phyloP scores from a whole-genome alignment of 495 filamentous ascomycete genomes.

The Penicillium nucicola region DNA sequence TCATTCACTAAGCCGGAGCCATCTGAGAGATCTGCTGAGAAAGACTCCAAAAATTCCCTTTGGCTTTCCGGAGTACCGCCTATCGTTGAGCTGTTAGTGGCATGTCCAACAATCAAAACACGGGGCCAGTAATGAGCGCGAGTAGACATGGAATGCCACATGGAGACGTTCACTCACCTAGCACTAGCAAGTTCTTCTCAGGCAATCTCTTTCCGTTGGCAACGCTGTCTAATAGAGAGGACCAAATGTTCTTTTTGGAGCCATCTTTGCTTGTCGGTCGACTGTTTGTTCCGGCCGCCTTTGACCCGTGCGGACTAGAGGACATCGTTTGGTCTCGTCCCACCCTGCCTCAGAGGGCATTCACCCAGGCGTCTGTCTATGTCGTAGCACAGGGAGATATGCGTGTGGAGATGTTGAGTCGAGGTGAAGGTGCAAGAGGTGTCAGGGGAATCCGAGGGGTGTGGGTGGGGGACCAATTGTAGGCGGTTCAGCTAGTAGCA shows the following conservation, averaged over 20 bases:
- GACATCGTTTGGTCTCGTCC: constrained; percentile 42
- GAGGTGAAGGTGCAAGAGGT: constrained; percentile 10
- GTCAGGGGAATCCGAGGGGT: constrained; percentile 23
- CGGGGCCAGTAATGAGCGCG: neutral
- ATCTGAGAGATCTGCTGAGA: constrained; percentile 59
- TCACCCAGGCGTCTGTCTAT: constrained; percentile 19
- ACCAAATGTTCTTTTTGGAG: constrained; percentile 89
- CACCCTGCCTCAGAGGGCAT: constrained; percentile 35
- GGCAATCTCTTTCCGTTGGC: constrained; percentile 87
- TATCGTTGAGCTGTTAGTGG: constrained; percentile 33
- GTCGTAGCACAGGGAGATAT: neutral
- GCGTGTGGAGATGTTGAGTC: constrained; percentile 5
- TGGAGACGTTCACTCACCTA: constrained; percentile 54
- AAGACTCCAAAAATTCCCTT: constrained; percentile 81
- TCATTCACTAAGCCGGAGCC: constrained; percentile 52
- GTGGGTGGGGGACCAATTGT: neutral
- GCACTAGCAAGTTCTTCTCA: constrained; percentile 85
- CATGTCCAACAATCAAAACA: neutral
- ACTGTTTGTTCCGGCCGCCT: constrained; percentile 37
- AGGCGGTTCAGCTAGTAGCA: neutral
- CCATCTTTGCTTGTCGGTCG: constrained; percentile 66
- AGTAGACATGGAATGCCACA: constrained; percentile 2
- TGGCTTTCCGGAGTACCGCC: constrained; percentile 88
- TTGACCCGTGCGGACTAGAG: constrained; percentile 38
- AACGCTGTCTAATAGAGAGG: constrained; percentile 84